Base-by-base conservation (phyloP, 345 rosid genomes). In the Bretschneidera sinensis region DNA sequence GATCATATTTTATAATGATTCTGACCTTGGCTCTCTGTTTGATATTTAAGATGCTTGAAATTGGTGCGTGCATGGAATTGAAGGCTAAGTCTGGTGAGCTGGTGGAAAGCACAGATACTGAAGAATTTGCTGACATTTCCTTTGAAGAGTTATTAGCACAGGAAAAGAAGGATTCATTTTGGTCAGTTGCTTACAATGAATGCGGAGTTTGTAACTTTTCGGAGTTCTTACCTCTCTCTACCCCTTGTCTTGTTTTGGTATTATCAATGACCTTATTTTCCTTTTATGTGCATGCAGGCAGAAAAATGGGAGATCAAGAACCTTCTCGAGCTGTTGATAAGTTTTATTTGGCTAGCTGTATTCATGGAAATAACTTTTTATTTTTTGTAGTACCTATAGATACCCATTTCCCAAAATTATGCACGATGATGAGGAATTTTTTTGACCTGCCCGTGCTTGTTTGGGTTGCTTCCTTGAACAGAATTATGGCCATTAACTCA, bases 131-230 rank as follows among this genome's bases (percentile, higher is more conserved):
- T 28, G 91, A 86, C 61, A 91, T 91, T 31, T 91, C 96, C 51
- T 88, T 91, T 48, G 98, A 91, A 71, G 96, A 91, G 78, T 68
- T 91, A 67, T 51, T 91, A 74, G 98, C 89, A 54, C 88, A 81
- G 63, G 98, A 91, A 73, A 91, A 91, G 81, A 86, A 84, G 74
- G 95, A 91, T 73, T 74, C 85, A 6, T 91, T 86, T 73, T 91
- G 98, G 98, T 91, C 35, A 48, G 88, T 71, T 52, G 20, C 75
- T 21, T 7, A 48, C 67, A 69, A 48, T 20, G 22, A 55, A 17
- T 39, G 20, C 21, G 34, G 21, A 23, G 25, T 21, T 51, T 49
- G 59, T 17, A 7, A 4, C 19, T 31, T 51, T 48, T n/a, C n/a
- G 45, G 10, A 39, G 22, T 17, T 9, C 57, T 45, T 19, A 54